Evolutionary conservation across 2,329 filamentous ascomycete species (phyloP), one percentile per base, ranked within the genome.

Genomic region (Lachnellula occidentalis): DNA sequence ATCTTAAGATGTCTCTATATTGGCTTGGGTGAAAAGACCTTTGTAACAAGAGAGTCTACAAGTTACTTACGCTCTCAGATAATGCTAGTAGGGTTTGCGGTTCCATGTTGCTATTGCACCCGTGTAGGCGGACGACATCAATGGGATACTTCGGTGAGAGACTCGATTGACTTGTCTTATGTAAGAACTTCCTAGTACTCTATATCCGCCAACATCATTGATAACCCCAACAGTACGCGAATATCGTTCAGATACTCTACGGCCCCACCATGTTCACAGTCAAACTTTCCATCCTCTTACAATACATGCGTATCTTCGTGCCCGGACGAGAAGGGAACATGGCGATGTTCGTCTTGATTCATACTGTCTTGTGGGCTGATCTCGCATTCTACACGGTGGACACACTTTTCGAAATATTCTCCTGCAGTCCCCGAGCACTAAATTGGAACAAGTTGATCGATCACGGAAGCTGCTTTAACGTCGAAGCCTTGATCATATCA

Each of bases 241-340:
- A 53, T 24, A 14, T 48, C 11, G 45, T 53, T 21, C 45, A 53
- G 34, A 48, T 53, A 17, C 11, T 53, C 3, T 53, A 53, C 42
- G 45, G 51, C 14, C 51, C 51, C 45, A 36, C 31, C 36, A 53
- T 53, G 34, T 42, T 53, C 45, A 31, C 41, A 6, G 45, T 53
- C 34, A 53, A 53, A 41, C 37, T 53, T 3, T 48, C 45, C 11
- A 48, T 53, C 9, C 37, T 53, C 8, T 24, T 53, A 11, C 51
- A 53, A 48, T 53, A 48, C 27, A 34, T 53, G 12, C 43, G 51
- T 3, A 53, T 53, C 27, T 53, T 53, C 11, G 51, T 53, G 15
- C 51, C 51, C 19, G 34, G 22, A 27, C 45, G 51, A 19, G 43
- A 41, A 42, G 19, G 36, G 7, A 53, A 53, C 19, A 41, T 34